A percentile compares a stretch with the other conserved stretches of the same genome.
Evolutionary conservation across 139 green algal genomes (phyloP).

Genomic region (Chlamydomonas sp.): DNA sequence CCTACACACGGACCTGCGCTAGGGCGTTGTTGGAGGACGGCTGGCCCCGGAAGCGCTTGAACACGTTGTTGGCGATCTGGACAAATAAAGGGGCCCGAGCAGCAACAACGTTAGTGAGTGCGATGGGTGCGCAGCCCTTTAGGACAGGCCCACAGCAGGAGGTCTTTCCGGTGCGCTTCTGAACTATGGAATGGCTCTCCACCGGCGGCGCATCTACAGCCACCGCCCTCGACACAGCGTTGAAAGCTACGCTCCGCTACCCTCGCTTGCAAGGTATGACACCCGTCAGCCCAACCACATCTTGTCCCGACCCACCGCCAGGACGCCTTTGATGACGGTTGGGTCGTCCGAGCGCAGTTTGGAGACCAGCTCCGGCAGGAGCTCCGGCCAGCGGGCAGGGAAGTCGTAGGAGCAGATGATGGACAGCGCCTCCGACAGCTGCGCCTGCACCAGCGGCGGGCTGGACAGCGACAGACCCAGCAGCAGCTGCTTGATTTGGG

Average conservation of each 20-base stretch:
- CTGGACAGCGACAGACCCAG: conserved; percentile 91
- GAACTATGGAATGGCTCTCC: too few species aligned
- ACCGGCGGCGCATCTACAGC: too few species aligned
- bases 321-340: conserved; percentile 80
- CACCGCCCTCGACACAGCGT: too few species aligned
- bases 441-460: conserved; percentile 72
- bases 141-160: too few species aligned
- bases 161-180: too few species aligned
- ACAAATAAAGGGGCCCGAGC: too few species aligned
- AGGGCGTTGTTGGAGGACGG: conserved; percentile 38
- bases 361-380: conserved; percentile 92
- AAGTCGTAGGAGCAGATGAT: conserved; percentile 96
- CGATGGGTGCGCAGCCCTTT: too few species aligned
- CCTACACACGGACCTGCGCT: neutral
- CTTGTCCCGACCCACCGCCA: conserved; percentile 43
- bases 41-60: conserved; percentile 87
- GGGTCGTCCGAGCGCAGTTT: conserved; percentile 74
- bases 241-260: neutral
- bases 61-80: conserved; percentile 94
- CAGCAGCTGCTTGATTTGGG: conserved; percentile 89
- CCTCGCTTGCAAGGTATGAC: too few species aligned
- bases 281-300: too few species aligned
- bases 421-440: conserved; percentile 94
- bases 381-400: conserved; percentile 82
- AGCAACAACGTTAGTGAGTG: too few species aligned